A percentile compares a stretch with the other conserved stretches of the same genome.
Evolutionary conservation across 2,329 filamentous ascomycete genomes (phyloP).

Genomic region (Blumeria graminis): DNA sequence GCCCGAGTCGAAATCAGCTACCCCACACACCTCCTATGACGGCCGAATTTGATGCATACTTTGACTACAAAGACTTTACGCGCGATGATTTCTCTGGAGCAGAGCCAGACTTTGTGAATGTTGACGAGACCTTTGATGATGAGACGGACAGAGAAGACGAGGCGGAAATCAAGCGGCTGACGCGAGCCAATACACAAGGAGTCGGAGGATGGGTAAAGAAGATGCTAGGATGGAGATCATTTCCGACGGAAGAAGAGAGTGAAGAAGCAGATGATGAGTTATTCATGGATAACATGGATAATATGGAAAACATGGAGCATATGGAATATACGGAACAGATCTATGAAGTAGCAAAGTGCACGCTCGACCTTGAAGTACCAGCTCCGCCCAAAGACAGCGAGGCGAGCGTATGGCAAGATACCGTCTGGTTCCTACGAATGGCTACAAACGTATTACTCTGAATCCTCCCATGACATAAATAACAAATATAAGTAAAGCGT

Average conservation of each 20-base stretch:
- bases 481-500: no score
- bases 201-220: constrained; percentile 34
- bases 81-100: constrained; percentile 17
- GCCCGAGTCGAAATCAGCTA: constrained; percentile 10
- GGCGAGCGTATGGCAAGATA: constrained; percentile 39
- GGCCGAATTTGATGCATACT: constrained; percentile 22
- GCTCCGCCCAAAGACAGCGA: constrained; percentile 25
- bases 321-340: constrained; percentile 12
- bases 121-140: constrained; percentile 30
- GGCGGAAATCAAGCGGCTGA: constrained; percentile 29
- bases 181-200: constrained; percentile 26
- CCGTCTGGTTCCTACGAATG: constrained; percentile 41
- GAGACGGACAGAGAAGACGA: constrained; percentile 31
- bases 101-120: constrained; percentile 38
- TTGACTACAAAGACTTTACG: constrained; percentile 13
- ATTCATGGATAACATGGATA: constrained; percentile 27
- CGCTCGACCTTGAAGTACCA: constrained; percentile 22
- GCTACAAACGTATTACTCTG: constrained; percentile 19
- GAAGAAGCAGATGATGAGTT: constrained; percentile 26
- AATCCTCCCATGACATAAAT: background rate
- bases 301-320: constrained; percentile 17
- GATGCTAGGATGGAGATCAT: constrained; percentile 34
- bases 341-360: constrained; percentile 8
- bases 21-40: constrained; percentile 20
- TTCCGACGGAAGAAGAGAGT: constrained; percentile 26